Conservation (phyloP, 139 green algal genomes). For the Haematococcus sp. region DNA sequence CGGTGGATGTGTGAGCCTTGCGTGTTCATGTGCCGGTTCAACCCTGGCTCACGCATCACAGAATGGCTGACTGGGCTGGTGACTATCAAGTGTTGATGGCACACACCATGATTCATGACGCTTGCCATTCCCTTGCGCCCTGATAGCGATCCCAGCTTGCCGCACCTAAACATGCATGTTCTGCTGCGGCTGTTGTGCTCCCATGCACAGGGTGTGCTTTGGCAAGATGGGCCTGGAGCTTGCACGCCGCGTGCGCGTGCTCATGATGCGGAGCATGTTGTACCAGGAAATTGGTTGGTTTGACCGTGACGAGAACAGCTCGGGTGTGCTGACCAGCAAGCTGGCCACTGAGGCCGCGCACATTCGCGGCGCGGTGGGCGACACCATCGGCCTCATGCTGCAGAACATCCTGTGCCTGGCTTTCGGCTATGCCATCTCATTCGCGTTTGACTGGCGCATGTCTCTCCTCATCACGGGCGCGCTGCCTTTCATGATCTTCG, state of each 20-base stretch:
- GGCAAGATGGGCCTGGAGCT: slow-evolving; percentile 53
- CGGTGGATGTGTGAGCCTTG: too few species aligned
- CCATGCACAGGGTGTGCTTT: slow-evolving; percentile 23
- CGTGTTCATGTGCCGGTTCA: too few species aligned
- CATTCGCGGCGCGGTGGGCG: slow-evolving; percentile 63
- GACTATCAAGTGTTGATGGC: too few species aligned
- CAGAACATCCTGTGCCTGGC: slow-evolving; percentile 35
- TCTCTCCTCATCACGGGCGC: slow-evolving; percentile 69
- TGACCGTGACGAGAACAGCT: slow-evolving; percentile 50
- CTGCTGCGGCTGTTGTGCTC: neutral
- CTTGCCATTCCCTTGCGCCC: too few species aligned
- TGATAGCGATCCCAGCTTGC: too few species aligned
- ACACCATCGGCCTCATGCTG: slow-evolving; percentile 34
- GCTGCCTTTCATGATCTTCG: slow-evolving; percentile 8
- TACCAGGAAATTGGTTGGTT: slow-evolving; percentile 50
- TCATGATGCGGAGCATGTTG: slow-evolving; percentile 48
- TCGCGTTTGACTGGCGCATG: slow-evolving; percentile 72
- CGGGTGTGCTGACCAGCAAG: slow-evolving; percentile 49
- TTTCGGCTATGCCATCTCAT: slow-evolving; percentile 40
- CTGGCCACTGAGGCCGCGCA: slow-evolving; percentile 61
- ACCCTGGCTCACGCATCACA: too few species aligned
- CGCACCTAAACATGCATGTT: too few species aligned
- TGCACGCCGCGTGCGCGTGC: slow-evolving; percentile 36
- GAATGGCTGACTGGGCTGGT: too few species aligned
- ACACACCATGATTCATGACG: too few species aligned